These are phyloP conservation scores for Mentha longifolia DNA, from an alignment of 257 asterid species.

Conservation along the genomic window DNA sequence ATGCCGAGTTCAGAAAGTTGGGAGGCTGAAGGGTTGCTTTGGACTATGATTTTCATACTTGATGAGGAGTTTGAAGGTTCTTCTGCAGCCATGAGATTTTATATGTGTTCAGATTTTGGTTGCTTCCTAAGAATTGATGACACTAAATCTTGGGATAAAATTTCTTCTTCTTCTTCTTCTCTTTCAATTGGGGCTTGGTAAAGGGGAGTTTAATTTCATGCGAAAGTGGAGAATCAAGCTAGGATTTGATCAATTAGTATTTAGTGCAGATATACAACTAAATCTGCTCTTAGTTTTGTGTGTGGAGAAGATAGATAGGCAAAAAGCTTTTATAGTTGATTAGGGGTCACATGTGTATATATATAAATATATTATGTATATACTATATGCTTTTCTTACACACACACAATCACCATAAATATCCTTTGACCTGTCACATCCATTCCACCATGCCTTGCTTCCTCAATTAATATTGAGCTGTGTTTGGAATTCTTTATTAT, in stretches of 20 bases:
- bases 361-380: not conserved
- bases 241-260: not conserved
- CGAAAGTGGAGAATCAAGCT: not conserved
- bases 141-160: not conserved
- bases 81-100: constrained; percentile 29
- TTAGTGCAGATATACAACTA: not conserved
- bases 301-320: not conserved
- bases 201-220: not conserved
- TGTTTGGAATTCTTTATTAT: constrained; percentile 6
- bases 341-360: not conserved
- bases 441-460: constrained; percentile 12
- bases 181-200: not conserved
- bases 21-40: constrained; percentile 65
- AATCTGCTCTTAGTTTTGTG: not conserved
- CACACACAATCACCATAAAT: constrained; percentile 26
- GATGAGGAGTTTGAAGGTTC: constrained; percentile 49
- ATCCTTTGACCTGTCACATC: constrained; percentile 46
- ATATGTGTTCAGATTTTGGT: not conserved
- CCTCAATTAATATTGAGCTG: not conserved
- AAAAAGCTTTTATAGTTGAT: not conserved
- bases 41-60: constrained; percentile 65
- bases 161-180: not conserved
- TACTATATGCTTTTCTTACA: not conserved
- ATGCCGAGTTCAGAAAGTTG: constrained; percentile 75
- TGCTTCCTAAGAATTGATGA: not conserved